phyloP scores from a whole-genome alignment of 2,329 filamentous ascomycete species.

The Aspergillus viridinutans region DNA sequence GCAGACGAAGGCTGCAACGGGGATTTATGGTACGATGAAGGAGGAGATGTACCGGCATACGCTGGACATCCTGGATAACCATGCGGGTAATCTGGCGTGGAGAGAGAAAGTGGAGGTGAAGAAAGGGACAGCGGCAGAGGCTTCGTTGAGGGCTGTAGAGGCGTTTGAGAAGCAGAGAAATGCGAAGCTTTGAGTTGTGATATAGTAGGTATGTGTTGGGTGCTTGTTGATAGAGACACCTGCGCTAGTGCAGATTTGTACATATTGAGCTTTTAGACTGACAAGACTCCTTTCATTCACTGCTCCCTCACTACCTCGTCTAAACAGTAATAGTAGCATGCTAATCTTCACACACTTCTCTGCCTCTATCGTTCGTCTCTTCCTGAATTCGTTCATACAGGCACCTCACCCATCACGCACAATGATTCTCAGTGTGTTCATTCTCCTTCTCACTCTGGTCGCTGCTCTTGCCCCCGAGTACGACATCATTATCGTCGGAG shows the following conservation, averaged over 20 bases:
- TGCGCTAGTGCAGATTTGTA: neutral
- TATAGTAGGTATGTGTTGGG: neutral
- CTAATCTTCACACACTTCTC: too few relatives aligned
- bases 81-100: constrained; percentile 44
- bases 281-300: neutral
- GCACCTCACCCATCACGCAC: too few relatives aligned
- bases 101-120: constrained; percentile 48
- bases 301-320: neutral
- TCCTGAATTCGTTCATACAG: too few relatives aligned
- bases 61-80: constrained; percentile 54
- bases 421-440: too few relatives aligned
- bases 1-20: constrained; percentile 57
- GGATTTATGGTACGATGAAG: constrained; percentile 69
- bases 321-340: neutral
- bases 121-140: constrained; percentile 37
- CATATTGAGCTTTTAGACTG: neutral
- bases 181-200: constrained; percentile 24
- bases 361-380: too few relatives aligned
- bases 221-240: neutral
- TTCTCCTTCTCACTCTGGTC: too few relatives aligned
- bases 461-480: constrained; percentile 9
- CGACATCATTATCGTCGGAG: constrained; percentile 35
- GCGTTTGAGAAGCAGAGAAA: constrained; percentile 46
- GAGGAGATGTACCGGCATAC: constrained; percentile 69
- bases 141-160: constrained; percentile 47